A percentile compares a stretch with the other conserved stretches of the same genome.
Evolutionary conservation across 148 eudicot species (phyloP).

Genomic region (Vaccinium vitisidaea): DNA sequence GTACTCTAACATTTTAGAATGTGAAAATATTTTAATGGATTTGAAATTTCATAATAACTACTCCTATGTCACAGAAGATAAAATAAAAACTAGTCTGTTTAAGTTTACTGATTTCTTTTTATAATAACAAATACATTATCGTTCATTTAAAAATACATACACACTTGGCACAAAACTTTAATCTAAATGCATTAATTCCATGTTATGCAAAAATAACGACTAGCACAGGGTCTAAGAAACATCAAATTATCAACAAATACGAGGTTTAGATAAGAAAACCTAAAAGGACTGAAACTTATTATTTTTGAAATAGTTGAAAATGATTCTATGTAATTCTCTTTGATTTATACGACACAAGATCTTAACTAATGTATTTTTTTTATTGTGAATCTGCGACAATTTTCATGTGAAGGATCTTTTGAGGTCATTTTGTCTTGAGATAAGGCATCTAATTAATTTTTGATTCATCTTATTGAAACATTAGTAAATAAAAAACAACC

Average conservation of each 20-base stretch:
- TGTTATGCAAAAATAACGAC: neutral
- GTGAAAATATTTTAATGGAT: no score
- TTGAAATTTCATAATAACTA: no score
- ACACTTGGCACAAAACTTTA: neutral
- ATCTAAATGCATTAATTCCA: neutral
- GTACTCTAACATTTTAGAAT: no score
- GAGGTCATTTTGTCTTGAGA: neutral
- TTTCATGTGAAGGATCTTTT: neutral
- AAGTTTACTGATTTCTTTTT: neutral
- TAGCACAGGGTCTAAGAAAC: neutral
- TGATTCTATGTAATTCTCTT: neutral
- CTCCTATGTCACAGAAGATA: no score
- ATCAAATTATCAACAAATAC: neutral
- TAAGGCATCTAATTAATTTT: neutral
- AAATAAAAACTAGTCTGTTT: no score
- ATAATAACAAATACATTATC: neutral
- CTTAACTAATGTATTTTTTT: neutral
- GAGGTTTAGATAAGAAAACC: neutral
- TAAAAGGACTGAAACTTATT: neutral
- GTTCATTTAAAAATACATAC: neutral
- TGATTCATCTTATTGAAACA: neutral
- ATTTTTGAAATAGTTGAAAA: neutral
- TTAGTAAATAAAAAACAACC: neutral
- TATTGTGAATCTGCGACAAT: neutral
- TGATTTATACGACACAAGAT: neutral